Conservation (phyloP, 108 stramenopile species). For the Conticribra guillardii region DNA sequence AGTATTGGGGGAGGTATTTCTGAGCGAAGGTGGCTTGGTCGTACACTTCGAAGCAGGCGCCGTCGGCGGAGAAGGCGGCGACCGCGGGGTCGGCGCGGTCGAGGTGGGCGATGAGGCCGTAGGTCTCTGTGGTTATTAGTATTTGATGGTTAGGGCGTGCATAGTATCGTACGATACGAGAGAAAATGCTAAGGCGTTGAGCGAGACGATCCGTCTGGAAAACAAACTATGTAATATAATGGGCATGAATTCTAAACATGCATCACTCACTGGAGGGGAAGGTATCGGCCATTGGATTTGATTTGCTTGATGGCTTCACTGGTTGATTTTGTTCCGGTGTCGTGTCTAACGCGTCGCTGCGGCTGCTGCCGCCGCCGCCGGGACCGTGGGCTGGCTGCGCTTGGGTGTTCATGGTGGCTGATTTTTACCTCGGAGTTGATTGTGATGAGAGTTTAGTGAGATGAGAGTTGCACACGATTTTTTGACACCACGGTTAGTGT, state of each 20-base stretch:
- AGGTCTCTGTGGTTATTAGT: not conserved
- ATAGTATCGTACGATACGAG: no score
- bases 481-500: no score
- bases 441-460: no score
- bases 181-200: not conserved
- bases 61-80: conserved; percentile 9
- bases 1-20: conserved; percentile 4
- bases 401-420: no score
- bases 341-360: no score
- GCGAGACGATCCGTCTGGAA: not conserved
- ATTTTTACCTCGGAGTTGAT: no score
- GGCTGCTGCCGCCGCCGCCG: no score
- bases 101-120: conserved; percentile 7
- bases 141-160: not conserved
- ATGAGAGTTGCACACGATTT: no score
- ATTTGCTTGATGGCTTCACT: no score
- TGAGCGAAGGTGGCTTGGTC: conserved; percentile 14
- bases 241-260: not conserved
- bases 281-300: no score
- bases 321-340: no score
- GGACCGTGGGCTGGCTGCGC: no score
- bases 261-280: not conserved
- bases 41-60: conserved; percentile 11
- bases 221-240: not conserved
- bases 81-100: not conserved